Conservation (phyloP, 164 flowering plant genomes). For the Stephania cephalantha region DNA sequence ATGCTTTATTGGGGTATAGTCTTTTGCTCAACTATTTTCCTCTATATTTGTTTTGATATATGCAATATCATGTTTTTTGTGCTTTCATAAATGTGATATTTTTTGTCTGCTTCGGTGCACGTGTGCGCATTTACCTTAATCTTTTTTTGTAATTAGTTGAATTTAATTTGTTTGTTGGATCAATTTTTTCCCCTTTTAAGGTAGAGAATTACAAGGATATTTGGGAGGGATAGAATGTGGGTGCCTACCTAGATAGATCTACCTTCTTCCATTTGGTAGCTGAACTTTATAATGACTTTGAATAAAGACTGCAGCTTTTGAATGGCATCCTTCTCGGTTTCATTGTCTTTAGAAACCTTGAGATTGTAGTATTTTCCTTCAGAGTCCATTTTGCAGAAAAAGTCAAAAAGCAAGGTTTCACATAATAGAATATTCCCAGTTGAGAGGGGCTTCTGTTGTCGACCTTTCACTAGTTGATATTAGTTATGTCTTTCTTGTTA, state of each 20-base stretch:
- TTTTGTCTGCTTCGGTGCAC: neutral
- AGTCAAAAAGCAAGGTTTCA: no score
- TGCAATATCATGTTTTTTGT: neutral
- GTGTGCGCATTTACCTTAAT: neutral
- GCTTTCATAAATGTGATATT: neutral
- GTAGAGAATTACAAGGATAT: no score
- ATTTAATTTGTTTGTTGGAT: neutral
- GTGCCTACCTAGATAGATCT: neutral
- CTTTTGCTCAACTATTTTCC: constrained; percentile 6
- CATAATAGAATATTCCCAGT: no score
- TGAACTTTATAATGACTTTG: neutral
- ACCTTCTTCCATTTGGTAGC: neutral
- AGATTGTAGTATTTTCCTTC: no score
- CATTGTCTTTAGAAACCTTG: no score
- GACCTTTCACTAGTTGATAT: no score
- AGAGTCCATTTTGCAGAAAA: no score
- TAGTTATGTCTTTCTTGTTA: no score
- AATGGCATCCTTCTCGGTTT: no score
- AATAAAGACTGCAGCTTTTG: neutral
- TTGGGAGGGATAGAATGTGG: no score
- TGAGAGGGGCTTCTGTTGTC: no score
- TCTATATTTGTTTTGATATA: neutral
- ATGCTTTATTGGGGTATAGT: constrained; percentile 85
- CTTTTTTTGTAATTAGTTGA: neutral
- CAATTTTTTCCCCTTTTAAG: neutral